A percentile compares a stretch with the other conserved stretches of the same genome.
These are phyloP conservation scores for Agaricus blazei DNA, from an alignment of 768 basidiomycete genomes.

Conservation along the genomic window DNA sequence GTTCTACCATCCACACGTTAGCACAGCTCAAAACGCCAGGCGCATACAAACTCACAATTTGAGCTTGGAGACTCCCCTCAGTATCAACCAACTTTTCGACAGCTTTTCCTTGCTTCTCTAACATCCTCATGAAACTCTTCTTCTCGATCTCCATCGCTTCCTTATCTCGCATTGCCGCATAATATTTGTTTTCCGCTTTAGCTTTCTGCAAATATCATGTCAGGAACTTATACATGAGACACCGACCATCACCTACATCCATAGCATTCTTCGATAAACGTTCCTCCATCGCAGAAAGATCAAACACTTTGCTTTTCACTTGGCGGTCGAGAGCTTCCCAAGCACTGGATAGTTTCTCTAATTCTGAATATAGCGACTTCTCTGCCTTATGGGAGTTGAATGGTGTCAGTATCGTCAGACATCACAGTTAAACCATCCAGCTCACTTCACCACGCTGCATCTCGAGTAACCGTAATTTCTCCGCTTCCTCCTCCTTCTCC, in stretches of 20 bases:
- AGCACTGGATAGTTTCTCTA: constrained; percentile 79
- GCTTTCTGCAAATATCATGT: constrained; percentile 61
- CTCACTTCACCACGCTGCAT: constrained; percentile 62
- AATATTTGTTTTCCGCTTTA: constrained; percentile 94
- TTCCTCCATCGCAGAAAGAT: constrained; percentile 72
- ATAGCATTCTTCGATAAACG: constrained; percentile 55
- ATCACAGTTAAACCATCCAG: not conserved
- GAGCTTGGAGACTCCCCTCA: constrained; percentile 53
- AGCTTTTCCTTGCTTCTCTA: constrained; percentile 44
- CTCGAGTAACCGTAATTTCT: constrained; percentile 55
- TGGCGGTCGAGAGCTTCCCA: constrained; percentile 85
- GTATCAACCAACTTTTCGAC: constrained; percentile 63
- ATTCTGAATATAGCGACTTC: constrained; percentile 72
- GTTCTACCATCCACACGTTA: not conserved
- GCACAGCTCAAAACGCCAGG: not conserved
- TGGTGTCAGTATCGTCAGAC: not conserved
- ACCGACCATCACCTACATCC: constrained; percentile 49
- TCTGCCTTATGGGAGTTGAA: constrained; percentile 47
- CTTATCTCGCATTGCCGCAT: constrained; percentile 82
- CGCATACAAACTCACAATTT: constrained; percentile 46
- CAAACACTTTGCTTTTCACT: constrained; percentile 80
- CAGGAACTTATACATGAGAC: not conserved
- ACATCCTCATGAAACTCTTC: constrained; percentile 50
- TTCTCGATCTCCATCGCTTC: constrained; percentile 77
- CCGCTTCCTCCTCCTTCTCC: constrained; percentile 64